Evolutionary conservation across 2,329 filamentous ascomycete species (phyloP).

Genomic region (Pseudogymnoascus sp.): DNA sequence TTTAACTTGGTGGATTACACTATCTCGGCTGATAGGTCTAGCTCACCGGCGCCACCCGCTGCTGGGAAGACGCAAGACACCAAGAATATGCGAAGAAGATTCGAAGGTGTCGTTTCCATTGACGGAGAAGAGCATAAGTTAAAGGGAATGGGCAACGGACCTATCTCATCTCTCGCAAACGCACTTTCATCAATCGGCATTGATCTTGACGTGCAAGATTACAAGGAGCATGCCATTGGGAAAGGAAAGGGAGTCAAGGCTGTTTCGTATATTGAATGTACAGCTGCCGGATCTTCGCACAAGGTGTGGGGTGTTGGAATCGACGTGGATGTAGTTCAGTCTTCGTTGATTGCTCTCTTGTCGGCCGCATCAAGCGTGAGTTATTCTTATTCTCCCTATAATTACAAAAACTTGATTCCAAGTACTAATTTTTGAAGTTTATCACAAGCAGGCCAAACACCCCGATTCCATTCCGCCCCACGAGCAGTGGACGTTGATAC

Average conservation of each 20-base stretch:
- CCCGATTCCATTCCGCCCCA: conserved; percentile 55
- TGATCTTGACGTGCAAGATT: conserved; percentile 84
- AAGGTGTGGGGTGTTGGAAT: conserved; percentile 88
- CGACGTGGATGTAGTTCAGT: conserved; percentile 87
- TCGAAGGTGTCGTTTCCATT: conserved; percentile 76
- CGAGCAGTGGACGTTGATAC: conserved; percentile 18
- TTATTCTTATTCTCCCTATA: conserved; percentile 21
- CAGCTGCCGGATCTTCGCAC: conserved; percentile 55
- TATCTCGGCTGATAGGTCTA: conserved; percentile 76
- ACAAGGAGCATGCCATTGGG: conserved; percentile 93
- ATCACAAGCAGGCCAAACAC: conserved; percentile 63
- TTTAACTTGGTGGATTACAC: conserved; percentile 88
- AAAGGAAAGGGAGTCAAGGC: conserved; percentile 77
- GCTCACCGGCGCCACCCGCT: conserved; percentile 61
- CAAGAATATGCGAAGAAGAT: conserved; percentile 70
- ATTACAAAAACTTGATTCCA: conserved; percentile 16
- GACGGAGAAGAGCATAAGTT: conserved; percentile 75
- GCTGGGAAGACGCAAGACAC: conserved; percentile 69
- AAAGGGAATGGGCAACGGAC: conserved; percentile 77
- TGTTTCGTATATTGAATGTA: conserved; percentile 93
- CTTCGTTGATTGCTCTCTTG: conserved; percentile 77
- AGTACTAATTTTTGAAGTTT: conserved; percentile 46
- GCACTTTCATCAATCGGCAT: conserved; percentile 74
- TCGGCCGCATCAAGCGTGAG: conserved; percentile 80
- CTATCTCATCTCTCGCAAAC: conserved; percentile 80